A percentile compares a stretch with the other conserved stretches of the same genome.
Conservation (phyloP, 805 yeast genomes). For the Saccharomycopsis malanga region DNA sequence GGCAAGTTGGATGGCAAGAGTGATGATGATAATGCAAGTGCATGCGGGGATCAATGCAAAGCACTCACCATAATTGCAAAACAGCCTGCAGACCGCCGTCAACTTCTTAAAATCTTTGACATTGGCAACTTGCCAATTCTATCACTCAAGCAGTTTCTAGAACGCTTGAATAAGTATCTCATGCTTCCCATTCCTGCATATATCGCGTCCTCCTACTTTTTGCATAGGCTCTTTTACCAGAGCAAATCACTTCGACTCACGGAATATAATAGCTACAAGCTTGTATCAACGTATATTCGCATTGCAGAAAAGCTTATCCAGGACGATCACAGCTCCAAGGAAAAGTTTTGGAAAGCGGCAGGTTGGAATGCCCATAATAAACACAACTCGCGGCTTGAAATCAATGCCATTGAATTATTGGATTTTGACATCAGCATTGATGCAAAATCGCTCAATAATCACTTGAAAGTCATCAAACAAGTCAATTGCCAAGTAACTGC, state of each 20-base stretch:
- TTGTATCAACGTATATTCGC: slow-evolving; percentile 6
- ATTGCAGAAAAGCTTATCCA: slow-evolving; percentile 9
- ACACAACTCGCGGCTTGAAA: slow-evolving; percentile 3
- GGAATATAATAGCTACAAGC: slow-evolving; percentile 5
- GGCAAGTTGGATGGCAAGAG: neutral
- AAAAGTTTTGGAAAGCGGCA: neutral
- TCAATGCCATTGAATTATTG: slow-evolving; percentile 6
- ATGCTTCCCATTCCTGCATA: slow-evolving; percentile 5
- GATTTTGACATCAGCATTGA: slow-evolving; percentile 3
- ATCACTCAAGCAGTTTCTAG: slow-evolving; percentile 8
- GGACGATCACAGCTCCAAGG: slow-evolving; percentile 1
- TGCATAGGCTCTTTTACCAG: neutral
- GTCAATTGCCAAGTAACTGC: neutral
- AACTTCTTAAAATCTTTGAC: slow-evolving; percentile 1
- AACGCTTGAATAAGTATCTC: slow-evolving; percentile 8
- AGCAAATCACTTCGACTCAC: neutral
- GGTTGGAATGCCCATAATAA: slow-evolving; percentile 7
- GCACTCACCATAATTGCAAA: neutral
- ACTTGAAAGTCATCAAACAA: slow-evolving; percentile 4
- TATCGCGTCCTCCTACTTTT: slow-evolving; percentile 11
- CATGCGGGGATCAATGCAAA: neutral
- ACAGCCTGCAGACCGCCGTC: neutral
- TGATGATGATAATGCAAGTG: neutral
- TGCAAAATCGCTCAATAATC: neutral
- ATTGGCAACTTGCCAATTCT: slow-evolving; percentile 3